A percentile compares a stretch with the other conserved stretches of the same genome.
These are phyloP conservation scores for Solanum dulcamara DNA, from an alignment of 257 asterid species.

Conservation along the genomic window DNA sequence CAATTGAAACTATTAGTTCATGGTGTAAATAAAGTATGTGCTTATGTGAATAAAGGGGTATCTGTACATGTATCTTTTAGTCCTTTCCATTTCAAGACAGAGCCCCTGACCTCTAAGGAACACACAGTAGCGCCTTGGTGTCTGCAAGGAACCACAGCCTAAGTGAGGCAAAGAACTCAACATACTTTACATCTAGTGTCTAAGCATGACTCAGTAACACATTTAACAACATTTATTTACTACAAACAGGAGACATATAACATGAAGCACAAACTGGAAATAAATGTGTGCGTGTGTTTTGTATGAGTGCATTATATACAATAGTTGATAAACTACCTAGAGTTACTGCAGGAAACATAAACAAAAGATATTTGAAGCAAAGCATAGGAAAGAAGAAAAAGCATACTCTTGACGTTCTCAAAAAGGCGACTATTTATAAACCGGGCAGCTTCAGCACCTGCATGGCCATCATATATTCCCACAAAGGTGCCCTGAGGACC, in stretches of 20 bases:
- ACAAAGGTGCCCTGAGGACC: constrained; percentile 80
- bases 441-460: constrained; percentile 68
- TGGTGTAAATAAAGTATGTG: neutral
- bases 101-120: neutral
- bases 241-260: neutral
- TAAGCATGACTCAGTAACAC: neutral
- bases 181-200: neutral
- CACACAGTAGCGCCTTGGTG: neutral
- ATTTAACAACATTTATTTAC: neutral
- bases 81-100: neutral
- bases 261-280: neutral
- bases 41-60: neutral
- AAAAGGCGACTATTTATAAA: constrained; percentile 54
- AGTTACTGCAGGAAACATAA: neutral
- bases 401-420: constrained; percentile 59
- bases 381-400: neutral
- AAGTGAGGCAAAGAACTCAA: neutral
- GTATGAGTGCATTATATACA: neutral
- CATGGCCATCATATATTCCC: constrained; percentile 91
- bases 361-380: neutral
- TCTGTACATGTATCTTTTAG: neutral
- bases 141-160: neutral
- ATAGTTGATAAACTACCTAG: neutral
- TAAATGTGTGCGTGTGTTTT: neutral
- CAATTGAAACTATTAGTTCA: neutral